A percentile compares a stretch with the other conserved stretches of the same genome.
Conservation (phyloP, 805 yeast genomes). For the Diddensiella transvaalensis region DNA sequence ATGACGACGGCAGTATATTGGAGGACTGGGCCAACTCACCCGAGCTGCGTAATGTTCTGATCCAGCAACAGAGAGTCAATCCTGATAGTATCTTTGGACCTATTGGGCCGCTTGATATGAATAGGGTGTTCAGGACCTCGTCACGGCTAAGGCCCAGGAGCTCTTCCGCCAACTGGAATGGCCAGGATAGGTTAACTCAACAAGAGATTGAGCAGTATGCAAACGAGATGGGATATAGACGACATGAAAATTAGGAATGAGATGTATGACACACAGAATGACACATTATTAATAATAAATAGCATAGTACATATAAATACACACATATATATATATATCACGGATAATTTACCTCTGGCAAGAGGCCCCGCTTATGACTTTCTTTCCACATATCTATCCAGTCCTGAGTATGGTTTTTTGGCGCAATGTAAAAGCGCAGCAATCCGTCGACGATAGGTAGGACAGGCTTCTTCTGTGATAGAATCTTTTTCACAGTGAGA, state of each 20-base stretch:
- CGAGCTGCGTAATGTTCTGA: constrained; percentile 44
- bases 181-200: constrained; percentile 42
- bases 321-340: too few relatives aligned
- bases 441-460: constrained; percentile 77
- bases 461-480: constrained; percentile 57
- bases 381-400: constrained; percentile 52
- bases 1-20: constrained; percentile 45
- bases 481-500: constrained; percentile 57
- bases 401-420: constrained; percentile 56
- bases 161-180: constrained; percentile 51
- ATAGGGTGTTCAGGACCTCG: constrained; percentile 55
- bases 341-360: constrained; percentile 1
- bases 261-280: neutral
- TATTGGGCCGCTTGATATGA: constrained; percentile 63
- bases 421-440: constrained; percentile 72
- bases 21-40: constrained; percentile 65
- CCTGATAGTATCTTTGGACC: constrained; percentile 74
- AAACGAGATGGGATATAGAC: constrained; percentile 42
- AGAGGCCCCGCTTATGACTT: constrained; percentile 19
- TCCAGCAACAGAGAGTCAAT: constrained; percentile 50
- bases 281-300: neutral
- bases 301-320: too few relatives aligned
- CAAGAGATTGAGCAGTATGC: constrained; percentile 49
- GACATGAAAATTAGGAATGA: constrained; percentile 1
- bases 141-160: constrained; percentile 54